phyloP scores from a whole-genome alignment of 192 early-diverging fungal genomes.

The Entophlyctis luteolus region DNA sequence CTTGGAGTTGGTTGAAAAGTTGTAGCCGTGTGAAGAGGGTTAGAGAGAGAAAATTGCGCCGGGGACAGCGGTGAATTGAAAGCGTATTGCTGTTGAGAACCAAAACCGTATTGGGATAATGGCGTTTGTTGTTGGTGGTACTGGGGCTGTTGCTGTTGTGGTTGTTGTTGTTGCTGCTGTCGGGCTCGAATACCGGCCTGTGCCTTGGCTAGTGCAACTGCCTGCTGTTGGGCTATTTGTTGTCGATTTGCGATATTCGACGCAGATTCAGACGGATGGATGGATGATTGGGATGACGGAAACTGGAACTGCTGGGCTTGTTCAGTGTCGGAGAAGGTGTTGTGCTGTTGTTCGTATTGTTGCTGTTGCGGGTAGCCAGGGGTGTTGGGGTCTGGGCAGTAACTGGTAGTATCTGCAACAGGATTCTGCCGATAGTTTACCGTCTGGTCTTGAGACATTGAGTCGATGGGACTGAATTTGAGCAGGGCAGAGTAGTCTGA shows the following conservation, averaged over 20 bases:
- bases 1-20: too few species aligned
- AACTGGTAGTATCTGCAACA: too few species aligned
- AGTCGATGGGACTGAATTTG: too few species aligned
- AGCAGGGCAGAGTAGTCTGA: too few species aligned
- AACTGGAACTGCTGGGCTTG: not conserved
- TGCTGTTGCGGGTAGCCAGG: not conserved
- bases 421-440: too few species aligned
- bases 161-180: not conserved
- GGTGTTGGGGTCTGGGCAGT: too few species aligned
- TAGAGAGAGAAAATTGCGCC: too few species aligned
- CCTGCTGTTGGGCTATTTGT: slow-evolving; percentile 1
- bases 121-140: not conserved
- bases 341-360: not conserved
- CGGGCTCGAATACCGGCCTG: slow-evolving; percentile 8
- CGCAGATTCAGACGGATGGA: slow-evolving; percentile 18
- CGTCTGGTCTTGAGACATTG: too few species aligned
- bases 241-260: slow-evolving; percentile 15
- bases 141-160: not conserved
- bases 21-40: too few species aligned
- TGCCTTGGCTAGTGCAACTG: slow-evolving; percentile 12
- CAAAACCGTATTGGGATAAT: too few species aligned
- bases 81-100: not conserved
- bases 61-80: too few species aligned
- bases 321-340: not conserved
- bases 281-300: slow-evolving; percentile 17